These are phyloP conservation scores for Spatholobus suberectus DNA, from an alignment of 306 rosid species.

Conservation along the genomic window DNA sequence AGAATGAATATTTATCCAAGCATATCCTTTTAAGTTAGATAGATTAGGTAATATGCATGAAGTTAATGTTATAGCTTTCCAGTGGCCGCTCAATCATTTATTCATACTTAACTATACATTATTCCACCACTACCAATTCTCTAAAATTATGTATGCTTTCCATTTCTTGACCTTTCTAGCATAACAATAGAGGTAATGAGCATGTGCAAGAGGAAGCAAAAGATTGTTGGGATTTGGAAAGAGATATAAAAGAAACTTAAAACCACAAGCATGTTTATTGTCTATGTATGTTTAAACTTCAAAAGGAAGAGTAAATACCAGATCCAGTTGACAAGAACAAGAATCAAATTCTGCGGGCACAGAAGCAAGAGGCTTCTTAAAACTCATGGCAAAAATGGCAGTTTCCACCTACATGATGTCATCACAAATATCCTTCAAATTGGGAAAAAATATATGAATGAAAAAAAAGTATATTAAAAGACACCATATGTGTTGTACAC, in stretches of 20 bases:
- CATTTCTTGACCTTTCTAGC: slow-evolving; percentile 10
- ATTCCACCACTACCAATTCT: neutral
- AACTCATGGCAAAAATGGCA: slow-evolving; percentile 84
- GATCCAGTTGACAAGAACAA: slow-evolving; percentile 62
- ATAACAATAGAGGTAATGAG: neutral
- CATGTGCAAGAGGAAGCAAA: slow-evolving; percentile 33
- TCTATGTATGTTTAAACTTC: slow-evolving; percentile 9
- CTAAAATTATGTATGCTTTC: slow-evolving; percentile 14
- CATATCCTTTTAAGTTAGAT: slow-evolving; percentile 22
- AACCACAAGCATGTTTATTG: slow-evolving; percentile 32
- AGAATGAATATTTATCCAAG: slow-evolving; percentile 27
- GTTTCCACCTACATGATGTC: slow-evolving; percentile 80
- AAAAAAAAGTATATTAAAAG: slow-evolving; percentile 21
- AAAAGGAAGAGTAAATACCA: slow-evolving; percentile 61
- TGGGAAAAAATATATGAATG: neutral
- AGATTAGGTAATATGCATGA: neutral
- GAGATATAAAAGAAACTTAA: neutral
- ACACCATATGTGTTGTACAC: slow-evolving; percentile 26
- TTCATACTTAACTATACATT: slow-evolving; percentile 9
- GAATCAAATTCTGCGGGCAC: slow-evolving; percentile 59
- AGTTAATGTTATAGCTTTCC: neutral
- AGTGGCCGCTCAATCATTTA: neutral
- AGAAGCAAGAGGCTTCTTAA: slow-evolving; percentile 62
- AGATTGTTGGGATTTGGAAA: slow-evolving; percentile 29
- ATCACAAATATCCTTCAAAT: slow-evolving; percentile 39